Evolutionary conservation across 768 basidiomycete genomes (phyloP), one percentile per base, ranked within the genome.

Genomic region (Lactarius pseudohatsudake): DNA sequence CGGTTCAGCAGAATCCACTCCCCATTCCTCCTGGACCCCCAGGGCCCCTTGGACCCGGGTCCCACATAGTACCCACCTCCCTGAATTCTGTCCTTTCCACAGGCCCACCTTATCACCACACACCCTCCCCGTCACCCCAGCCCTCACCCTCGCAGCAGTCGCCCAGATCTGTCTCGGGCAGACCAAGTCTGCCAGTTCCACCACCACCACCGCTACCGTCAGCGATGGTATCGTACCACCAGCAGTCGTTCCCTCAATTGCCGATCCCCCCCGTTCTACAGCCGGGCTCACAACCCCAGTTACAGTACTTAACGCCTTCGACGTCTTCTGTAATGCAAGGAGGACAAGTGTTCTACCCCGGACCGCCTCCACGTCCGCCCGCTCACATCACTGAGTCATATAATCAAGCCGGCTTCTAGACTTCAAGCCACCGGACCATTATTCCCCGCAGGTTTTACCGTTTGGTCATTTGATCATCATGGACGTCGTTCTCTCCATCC

Each of bases 131-230:
- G 1, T 65, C 70, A 3, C 66, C 69, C 4, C 70, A 71, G 13
- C 53, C 65, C 11, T 69, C 70, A 20, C 64, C 64, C 43, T 41
- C 54, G 15, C 62, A 41, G 18, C 61, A 61, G 11, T 69, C 68
- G 16, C 64, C 69, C 18, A 70, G 65, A 59, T 67, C 74, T 13
- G 71, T 77, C 13, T 74, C 79, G n/a, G 76, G 83, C 57, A 81
- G 79, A 43, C 78, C 82, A 9, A 80, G 81, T 70, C 77, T 88
- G 26, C 86, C 85, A 60, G 81, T 81, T 38, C 84, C 70, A 70
- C 76, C 34, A 2, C 65, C 68, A 2, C 78, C 78, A 26, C 47
- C 47, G 18, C 30, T 36, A 13, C 74, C 76, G 0, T 77, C 75
- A 0, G 78, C 79, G 22, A 70, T 76, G 41, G 71, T 75, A 22